Base-by-base conservation (phyloP, 1,139 yeast species). In the Nadsonia commutata region DNA sequence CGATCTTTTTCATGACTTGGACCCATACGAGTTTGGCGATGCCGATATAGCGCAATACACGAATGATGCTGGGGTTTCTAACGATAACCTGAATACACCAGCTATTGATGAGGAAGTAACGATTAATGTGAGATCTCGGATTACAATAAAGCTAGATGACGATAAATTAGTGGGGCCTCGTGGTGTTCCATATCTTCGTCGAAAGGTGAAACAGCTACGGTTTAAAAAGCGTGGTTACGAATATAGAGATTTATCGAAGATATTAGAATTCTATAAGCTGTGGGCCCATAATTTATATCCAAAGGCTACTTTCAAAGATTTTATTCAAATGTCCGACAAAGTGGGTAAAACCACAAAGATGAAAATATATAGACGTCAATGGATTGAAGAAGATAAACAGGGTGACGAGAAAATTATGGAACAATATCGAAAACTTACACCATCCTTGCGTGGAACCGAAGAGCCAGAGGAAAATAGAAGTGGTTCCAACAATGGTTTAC, bases 251-350 rank as follows among this genome's bases (percentile, higher is more conserved):
- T 54, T 75, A 42, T 56, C 64, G 7, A 62, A 64, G 41, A 65
- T 83, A 2, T 61, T 83, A 22, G 76, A 73, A 48, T 76, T 74
- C 53, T 84, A 83, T 60, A 94, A 83, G 59, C 59, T 83, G 21
- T 84, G 95, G 95, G 86, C 88, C 27, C 94, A 84, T 58, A 73
- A 77, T 3, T 57, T 84, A 42, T 84, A 73, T 53, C 93, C 95
- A 6, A 78, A 78, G 58, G 86, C 94, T 2, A 78, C 72, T 48
- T 82, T 84, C 51, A 65, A 67, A 44, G 94, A 84, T 56, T 80
- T 75, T 46, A 48, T 66, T 3, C 46, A 52, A 18, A 51, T 65
- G 38, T 53, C 60, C 9, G 52, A 57, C 20, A 45, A 48, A 16
- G 58, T 56, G 1, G 68, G 70, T 23, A 27, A 27, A 9, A 27